These are phyloP conservation scores for Scenedesmus sp. DNA, from an alignment of 163 green algal species.

Conservation along the genomic window DNA sequence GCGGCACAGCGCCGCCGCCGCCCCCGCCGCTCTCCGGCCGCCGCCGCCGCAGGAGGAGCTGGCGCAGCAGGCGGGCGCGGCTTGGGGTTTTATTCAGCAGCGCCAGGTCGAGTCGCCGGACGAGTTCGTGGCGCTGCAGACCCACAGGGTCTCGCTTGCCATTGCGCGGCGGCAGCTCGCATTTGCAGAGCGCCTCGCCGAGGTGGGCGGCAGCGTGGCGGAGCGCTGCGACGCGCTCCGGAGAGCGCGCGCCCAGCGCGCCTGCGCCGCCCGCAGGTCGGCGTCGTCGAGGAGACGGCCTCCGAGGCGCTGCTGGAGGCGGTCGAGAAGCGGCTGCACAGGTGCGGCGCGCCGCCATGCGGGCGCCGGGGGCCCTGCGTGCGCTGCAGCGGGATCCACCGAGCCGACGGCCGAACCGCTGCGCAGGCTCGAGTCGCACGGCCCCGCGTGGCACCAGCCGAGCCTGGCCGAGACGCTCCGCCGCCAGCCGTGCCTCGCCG, in stretches of 20 bases:
- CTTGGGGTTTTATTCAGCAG: slow-evolving; percentile 85
- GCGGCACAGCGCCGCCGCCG: too few species aligned
- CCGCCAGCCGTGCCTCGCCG: too few species aligned
- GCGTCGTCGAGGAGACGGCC: slow-evolving; percentile 29
- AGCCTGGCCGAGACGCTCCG: background rate
- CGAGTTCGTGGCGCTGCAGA: slow-evolving; percentile 81
- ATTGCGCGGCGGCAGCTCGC: slow-evolving; percentile 61
- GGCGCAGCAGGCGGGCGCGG: slow-evolving; percentile 49
- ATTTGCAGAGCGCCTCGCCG: slow-evolving; percentile 59
- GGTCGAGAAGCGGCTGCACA: slow-evolving; percentile 29
- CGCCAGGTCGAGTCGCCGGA: slow-evolving; percentile 87
- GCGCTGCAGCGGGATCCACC: too few species aligned
- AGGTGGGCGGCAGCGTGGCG: too few species aligned
- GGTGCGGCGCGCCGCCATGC: too few species aligned
- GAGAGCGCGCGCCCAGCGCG: too few species aligned
- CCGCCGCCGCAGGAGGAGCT: slow-evolving; percentile 48
- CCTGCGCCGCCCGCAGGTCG: background rate
- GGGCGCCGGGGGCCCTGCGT: too few species aligned
- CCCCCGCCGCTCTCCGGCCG: too few species aligned
- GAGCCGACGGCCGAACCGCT: too few species aligned
- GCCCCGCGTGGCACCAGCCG: slow-evolving; percentile 13
- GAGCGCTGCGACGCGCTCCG: too few species aligned
- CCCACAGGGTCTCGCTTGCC: slow-evolving; percentile 66
- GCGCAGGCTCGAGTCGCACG: slow-evolving; percentile 25
- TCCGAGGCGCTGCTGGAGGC: slow-evolving; percentile 25